Evolutionary conservation across 148 eudicot species (phyloP).

Genomic region (Pharnaceum exiguum): DNA sequence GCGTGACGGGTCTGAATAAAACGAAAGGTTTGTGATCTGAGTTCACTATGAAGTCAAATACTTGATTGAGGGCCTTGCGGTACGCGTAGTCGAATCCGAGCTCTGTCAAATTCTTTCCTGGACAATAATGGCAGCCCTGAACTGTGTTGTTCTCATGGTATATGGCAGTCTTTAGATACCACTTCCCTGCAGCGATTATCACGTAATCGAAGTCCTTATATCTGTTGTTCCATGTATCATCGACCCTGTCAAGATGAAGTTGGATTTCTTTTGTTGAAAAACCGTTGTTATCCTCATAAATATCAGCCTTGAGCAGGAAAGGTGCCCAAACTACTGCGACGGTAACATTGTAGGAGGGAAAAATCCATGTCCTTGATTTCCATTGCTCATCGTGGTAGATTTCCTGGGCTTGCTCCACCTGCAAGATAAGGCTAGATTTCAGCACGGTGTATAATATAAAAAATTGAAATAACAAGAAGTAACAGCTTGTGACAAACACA

Average conservation of each 20-base stretch:
- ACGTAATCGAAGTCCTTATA: slow-evolving; percentile 49
- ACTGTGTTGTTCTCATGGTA: slow-evolving; percentile 54
- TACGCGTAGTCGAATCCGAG: slow-evolving; percentile 58
- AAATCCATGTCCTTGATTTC: slow-evolving; percentile 56
- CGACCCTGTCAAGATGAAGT: slow-evolving; percentile 71
- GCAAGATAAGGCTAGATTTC: slow-evolving; percentile 7
- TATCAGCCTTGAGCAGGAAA: slow-evolving; percentile 51
- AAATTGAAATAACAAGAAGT: background rate
- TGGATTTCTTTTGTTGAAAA: slow-evolving; percentile 40
- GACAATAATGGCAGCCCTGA: slow-evolving; percentile 70
- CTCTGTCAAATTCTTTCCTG: slow-evolving; percentile 47
- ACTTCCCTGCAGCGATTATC: slow-evolving; percentile 60
- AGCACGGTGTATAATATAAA: background rate
- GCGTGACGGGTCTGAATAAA: slow-evolving; percentile 54
- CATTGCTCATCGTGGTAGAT: slow-evolving; percentile 66
- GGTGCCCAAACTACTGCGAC: slow-evolving; percentile 73
- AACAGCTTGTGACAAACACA: too few species aligned
- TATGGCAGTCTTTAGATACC: slow-evolving; percentile 64
- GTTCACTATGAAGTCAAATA: slow-evolving; percentile 30
- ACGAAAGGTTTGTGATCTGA: slow-evolving; percentile 39
- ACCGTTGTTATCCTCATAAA: slow-evolving; percentile 61
- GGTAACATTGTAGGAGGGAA: slow-evolving; percentile 63
- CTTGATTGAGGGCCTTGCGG: slow-evolving; percentile 30
- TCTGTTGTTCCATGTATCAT: slow-evolving; percentile 47
- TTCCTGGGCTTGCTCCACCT: slow-evolving; percentile 62